Evolutionary conservation across 2,329 filamentous ascomycete genomes (phyloP).

Genomic region (Raffaelea ambrosiae): DNA sequence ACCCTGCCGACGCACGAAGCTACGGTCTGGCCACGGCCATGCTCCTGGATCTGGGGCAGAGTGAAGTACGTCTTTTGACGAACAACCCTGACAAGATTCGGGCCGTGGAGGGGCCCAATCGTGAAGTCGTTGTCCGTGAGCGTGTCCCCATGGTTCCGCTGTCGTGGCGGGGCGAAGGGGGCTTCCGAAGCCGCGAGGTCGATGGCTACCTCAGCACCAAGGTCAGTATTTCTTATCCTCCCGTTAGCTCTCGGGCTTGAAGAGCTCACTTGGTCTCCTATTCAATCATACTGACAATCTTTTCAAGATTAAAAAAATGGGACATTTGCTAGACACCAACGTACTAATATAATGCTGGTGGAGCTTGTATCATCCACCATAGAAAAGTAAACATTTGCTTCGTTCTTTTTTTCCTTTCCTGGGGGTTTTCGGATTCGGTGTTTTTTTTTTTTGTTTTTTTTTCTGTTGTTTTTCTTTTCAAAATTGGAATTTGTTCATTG

Average conservation of each 20-base stretch:
- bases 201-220: conserved; percentile 94
- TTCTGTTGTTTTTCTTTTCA: no score
- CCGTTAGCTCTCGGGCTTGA: neutral
- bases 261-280: no score
- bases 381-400: no score
- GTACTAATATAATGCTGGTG: conserved; percentile 1
- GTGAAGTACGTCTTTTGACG: conserved; percentile 73
- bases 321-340: conserved; percentile 60
- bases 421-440: no score
- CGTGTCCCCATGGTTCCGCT: conserved; percentile 92
- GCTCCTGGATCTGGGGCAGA: conserved; percentile 73
- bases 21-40: conserved; percentile 97
- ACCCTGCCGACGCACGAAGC: conserved; percentile 88
- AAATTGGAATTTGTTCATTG: no score
- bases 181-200: conserved; percentile 80
- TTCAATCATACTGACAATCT: conserved; percentile 2
- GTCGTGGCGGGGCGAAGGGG: conserved; percentile 80
- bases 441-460: no score
- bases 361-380: no score
- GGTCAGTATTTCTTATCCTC: conserved; percentile 40
- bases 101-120: conserved; percentile 83
- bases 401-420: no score
- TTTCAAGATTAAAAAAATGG: conserved; percentile 74
- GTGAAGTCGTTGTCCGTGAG: conserved; percentile 82
- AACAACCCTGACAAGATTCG: conserved; percentile 98